Evolutionary conservation across 768 basidiomycete genomes (phyloP).

Genomic region (Lentinus tigrinus): DNA sequence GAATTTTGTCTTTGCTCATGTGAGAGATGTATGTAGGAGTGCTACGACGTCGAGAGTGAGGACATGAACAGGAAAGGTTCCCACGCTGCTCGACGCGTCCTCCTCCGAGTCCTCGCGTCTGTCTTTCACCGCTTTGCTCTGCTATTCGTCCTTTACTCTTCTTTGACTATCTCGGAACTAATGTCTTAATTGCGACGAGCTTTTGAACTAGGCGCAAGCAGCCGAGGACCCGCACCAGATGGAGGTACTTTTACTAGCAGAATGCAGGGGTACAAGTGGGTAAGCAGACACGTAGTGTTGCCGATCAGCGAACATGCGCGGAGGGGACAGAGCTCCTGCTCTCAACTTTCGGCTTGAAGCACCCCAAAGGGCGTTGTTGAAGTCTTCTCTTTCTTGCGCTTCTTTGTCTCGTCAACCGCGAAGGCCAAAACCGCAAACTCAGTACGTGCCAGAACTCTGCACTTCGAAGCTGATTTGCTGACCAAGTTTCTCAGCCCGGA

Average conservation of each 20-base stretch:
- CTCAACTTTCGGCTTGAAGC: conserved; percentile 41
- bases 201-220: conserved; percentile 58
- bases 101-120: conserved; percentile 27
- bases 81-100: conserved; percentile 35
- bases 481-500: conserved; percentile 63
- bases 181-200: conserved; percentile 30
- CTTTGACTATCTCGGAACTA: neutral
- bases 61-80: too few relatives aligned
- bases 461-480: neutral
- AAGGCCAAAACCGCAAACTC: conserved; percentile 96
- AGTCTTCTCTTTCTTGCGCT: conserved; percentile 76
- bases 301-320: conserved; percentile 14
- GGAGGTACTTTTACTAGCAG: conserved; percentile 72
- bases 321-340: conserved; percentile 47
- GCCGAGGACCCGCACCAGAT: conserved; percentile 56
- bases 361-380: conserved; percentile 86
- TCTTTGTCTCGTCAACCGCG: conserved; percentile 89
- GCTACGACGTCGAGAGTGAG: too few relatives aligned
- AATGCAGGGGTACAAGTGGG: conserved; percentile 48
- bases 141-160: too few relatives aligned
- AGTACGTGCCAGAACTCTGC: conserved; percentile 49
- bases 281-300: neutral
- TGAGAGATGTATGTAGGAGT: too few relatives aligned
- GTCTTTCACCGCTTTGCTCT: conserved; percentile 2
- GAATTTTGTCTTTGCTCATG: too few relatives aligned